Base-by-base conservation (phyloP, 345 rosid genomes). In the Murraya koenigii region DNA sequence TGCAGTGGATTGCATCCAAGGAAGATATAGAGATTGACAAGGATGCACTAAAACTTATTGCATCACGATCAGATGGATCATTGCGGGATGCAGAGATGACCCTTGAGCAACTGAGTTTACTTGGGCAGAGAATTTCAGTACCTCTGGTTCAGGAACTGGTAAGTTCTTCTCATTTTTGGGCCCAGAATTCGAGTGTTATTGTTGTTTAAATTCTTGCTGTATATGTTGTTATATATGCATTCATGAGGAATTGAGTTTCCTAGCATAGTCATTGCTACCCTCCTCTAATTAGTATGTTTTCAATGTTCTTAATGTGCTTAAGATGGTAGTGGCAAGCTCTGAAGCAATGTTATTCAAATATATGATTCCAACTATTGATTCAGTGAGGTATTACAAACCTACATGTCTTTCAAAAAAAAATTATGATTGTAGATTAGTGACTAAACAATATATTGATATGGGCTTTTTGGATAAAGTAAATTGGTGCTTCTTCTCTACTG, bases 51-150 rank as follows among this genome's bases (percentile, higher is more conserved):
- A 94, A 93, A 68, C 96, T 97, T 75, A 92, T 97, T 81, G 96
- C 98, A 64, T 93, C 97, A n/a, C 88, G 89, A 77, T 97, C 99
- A 15, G 98, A 97, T 83, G 99, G 99, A 72, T 97, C 99, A 1
- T 84, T 97, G 82, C 87, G 99, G 87, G 98, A 97, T 79, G 97
- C 98, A 0, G 91, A 91, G 80, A 97, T 97, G 98, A 97, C 98
- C 72, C 89, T 97, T 26, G 98, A 94, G 78, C 99, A 97, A 75
- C 84, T 97, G 28, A 89, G 97, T 80, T 87, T 97, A 80, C 94
- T 97, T 7, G 99, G 99, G 78, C 92, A 89, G 82, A 90, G 87
- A 87, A 90, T 97, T 80, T 91, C 92, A 54, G 88, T 94, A 63
- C 87, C 87, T 75, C 83, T 97, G 75, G 98, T 97, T 84, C 99